Evolutionary conservation across 345 rosid species (phyloP), one percentile per base, ranked within the genome.

Genomic region (Acer negundo): DNA sequence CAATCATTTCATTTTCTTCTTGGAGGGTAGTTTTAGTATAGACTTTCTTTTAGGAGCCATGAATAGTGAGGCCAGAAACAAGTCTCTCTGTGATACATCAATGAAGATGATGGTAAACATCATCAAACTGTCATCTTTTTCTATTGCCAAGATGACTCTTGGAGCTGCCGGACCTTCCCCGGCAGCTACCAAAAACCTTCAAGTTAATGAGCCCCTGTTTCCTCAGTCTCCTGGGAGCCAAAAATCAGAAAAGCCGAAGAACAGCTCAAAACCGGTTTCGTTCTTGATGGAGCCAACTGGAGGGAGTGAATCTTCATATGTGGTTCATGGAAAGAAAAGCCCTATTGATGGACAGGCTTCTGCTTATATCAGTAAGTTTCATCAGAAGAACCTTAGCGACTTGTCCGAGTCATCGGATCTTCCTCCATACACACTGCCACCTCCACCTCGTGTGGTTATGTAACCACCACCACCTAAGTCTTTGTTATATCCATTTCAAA

Each of bases 81-180:
- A 66, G 63, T 86, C 95, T 35, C 74, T 91, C 0, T 72, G 84
- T 38, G 87, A 81, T 80, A 84, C 79, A 10, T 89, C 93, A 31
- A 66, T 89, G 86, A 80, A 89, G 82, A 72, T 89, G 83, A 81
- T 81, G 67, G 77, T 75, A 12, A 87, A 78, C 77, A 82, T 89
- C 76, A 58, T 89, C 17, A 89, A 73, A 73, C 19, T 71, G 58
- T 91, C 91, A 16, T 82, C 93, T 22, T 80, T 89, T 75, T 89
- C 89, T 10, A 78, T 91, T 51, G 87, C 90, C 61, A 80, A 83
- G 70, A 74, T 67, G 76, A 83, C 84, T 79, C 88, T 84, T 26
- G 92, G 94, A 26, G 66, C 75, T 4, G 53, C 78, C 0, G 67
- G 77, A 62, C 49, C 76, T 77, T 64, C 90, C 72, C 17, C 76